A percentile compares a stretch with the other conserved stretches of the same genome.
Evolutionary conservation across 2,329 filamentous ascomycete species (phyloP).

Genomic region (Phyllosticta ampelicida): DNA sequence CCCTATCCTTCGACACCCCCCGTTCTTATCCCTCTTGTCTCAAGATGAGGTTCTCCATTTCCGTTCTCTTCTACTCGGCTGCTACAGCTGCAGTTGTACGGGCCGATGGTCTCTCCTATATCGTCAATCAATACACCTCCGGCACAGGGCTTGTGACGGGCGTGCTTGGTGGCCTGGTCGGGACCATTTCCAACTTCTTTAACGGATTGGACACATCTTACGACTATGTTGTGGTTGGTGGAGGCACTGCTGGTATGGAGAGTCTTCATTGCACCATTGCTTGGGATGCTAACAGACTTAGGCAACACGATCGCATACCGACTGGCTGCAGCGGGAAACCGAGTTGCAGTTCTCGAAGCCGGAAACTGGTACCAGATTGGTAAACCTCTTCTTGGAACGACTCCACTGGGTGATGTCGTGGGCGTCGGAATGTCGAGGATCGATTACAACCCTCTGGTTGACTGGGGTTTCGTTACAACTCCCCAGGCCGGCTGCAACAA

Average conservation of each 20-base stretch:
- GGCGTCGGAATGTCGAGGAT: conserved; percentile 7
- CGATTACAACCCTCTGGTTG: conserved; percentile 18
- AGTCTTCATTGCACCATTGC: not conserved
- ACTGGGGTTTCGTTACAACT: conserved; percentile 18
- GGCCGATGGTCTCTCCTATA: not conserved
- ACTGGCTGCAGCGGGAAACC: conserved; percentile 12
- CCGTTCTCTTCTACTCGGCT: not conserved
- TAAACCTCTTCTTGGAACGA: conserved; percentile 17
- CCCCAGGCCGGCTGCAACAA: conserved; percentile 14
- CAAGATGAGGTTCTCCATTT: not conserved
- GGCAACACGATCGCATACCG: conserved; percentile 17
- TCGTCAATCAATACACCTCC: conserved; percentile 12
- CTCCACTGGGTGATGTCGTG: conserved; percentile 4
- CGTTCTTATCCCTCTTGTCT: not conserved
- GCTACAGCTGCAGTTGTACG: not conserved
- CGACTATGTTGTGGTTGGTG: conserved; percentile 12
- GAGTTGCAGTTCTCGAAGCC: conserved; percentile 25
- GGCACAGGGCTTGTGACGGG: conserved; percentile 4
- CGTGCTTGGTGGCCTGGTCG: not conserved
- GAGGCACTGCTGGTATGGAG: conserved; percentile 13
- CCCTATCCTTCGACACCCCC: not conserved
- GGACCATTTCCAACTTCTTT: not conserved
- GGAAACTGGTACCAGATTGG: conserved; percentile 21
- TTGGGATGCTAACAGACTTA: not conserved
- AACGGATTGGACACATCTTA: not conserved